phyloP scores from a whole-genome alignment of 202 grass and related monocot genomes.

The Bolboschoenoplectus hybrid region DNA sequence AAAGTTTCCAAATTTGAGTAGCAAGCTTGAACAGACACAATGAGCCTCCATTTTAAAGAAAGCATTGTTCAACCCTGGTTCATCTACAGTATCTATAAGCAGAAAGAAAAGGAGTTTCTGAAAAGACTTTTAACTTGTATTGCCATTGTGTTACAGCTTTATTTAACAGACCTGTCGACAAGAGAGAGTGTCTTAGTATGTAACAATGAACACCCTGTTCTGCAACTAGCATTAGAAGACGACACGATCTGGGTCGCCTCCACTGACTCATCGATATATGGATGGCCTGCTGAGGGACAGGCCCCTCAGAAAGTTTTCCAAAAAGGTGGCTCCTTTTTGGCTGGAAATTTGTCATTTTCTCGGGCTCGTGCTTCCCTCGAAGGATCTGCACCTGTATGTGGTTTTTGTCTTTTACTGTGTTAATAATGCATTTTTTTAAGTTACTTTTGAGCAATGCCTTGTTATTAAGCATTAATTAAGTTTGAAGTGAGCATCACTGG shows the following conservation, averaged over 20 bases:
- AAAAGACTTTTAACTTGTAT: conserved; percentile 16
- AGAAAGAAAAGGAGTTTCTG: background rate
- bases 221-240: conserved; percentile 89
- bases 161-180: conserved; percentile 79
- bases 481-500: background rate
- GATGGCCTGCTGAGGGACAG: conserved; percentile 74
- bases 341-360: conserved; percentile 96
- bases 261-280: conserved; percentile 79
- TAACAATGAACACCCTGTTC: conserved; percentile 73
- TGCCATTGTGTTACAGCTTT: conserved; percentile 57
- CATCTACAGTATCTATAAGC: background rate
- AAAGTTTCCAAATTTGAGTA: too few relatives aligned
- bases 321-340: conserved; percentile 93
- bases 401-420: conserved; percentile 34
- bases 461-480: background rate
- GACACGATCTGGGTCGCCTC: conserved; percentile 88
- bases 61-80: background rate
- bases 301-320: conserved; percentile 73
- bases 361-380: conserved; percentile 92
- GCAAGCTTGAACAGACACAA: background rate
- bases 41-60: conserved; percentile 11
- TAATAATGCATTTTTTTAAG: background rate
- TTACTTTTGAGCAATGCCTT: background rate
- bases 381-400: conserved; percentile 93
- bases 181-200: conserved; percentile 93